phyloP scores from a whole-genome alignment of 2,329 filamentous ascomycete species.

The Paecilomyces formosus region DNA sequence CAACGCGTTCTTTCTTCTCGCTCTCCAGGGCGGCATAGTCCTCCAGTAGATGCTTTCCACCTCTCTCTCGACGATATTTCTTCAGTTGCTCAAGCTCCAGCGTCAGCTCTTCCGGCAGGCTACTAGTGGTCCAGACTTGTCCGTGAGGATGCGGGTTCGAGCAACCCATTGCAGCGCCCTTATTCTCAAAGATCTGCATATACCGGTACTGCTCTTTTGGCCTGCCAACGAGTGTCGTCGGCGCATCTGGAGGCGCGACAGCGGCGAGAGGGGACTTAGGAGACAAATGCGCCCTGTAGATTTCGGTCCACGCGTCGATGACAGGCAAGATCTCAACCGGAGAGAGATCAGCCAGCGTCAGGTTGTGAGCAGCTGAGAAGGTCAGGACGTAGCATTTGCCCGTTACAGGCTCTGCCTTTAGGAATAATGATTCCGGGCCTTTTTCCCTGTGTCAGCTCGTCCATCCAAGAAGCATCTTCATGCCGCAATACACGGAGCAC shows the following conservation, averaged over 20 bases:
- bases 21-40: conserved; percentile 84
- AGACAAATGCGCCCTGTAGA: conserved; percentile 77
- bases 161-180: conserved; percentile 95
- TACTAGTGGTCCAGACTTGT: conserved; percentile 91
- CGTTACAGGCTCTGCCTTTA: conserved; percentile 77
- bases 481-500: conserved; percentile 9
- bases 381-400: conserved; percentile 97
- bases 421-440: conserved; percentile 68
- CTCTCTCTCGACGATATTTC: conserved; percentile 68
- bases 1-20: conserved; percentile 72
- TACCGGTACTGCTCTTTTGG: conserved; percentile 78
- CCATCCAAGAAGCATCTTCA: not conserved
- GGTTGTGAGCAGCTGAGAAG: conserved; percentile 82
- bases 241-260: conserved; percentile 36
- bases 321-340: conserved; percentile 70
- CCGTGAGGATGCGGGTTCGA: conserved; percentile 97
- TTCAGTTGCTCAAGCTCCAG: conserved; percentile 71
- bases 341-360: conserved; percentile 86
- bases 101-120: conserved; percentile 78
- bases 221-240: conserved; percentile 37
- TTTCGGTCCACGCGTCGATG: conserved; percentile 82
- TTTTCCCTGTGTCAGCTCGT: not conserved
- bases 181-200: conserved; percentile 99
- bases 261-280: conserved; percentile 57
- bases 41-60: conserved; percentile 66